Evolutionary conservation across 148 eudicot genomes (phyloP).

Genomic region (Simmondsia chinensis): DNA sequence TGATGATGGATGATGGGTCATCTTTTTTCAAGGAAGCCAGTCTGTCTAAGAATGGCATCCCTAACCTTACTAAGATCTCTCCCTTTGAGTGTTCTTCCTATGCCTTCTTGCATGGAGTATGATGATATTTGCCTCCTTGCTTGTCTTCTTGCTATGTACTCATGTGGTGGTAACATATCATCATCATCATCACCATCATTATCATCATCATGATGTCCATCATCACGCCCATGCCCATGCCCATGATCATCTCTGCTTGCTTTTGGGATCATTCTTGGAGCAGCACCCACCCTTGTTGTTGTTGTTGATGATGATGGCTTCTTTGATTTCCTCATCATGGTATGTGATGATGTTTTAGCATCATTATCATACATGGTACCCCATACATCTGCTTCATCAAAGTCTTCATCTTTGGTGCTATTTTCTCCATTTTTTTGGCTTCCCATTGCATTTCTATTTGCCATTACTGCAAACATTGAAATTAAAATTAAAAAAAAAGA

Average conservation of each 20-base stretch:
- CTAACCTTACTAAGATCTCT: conserved; percentile 79
- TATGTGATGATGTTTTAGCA: neutral
- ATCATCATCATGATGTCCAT: conserved; percentile 8
- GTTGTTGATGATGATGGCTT: conserved; percentile 9
- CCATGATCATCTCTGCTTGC: conserved; percentile 3
- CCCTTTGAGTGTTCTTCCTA: conserved; percentile 92
- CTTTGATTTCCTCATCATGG: conserved; percentile 9
- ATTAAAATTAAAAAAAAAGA: conserved; percentile 9
- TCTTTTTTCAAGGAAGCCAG: conserved; percentile 65
- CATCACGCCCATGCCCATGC: neutral
- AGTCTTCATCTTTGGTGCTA: conserved; percentile 34
- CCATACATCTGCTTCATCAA: conserved; percentile 69
- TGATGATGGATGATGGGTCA: conserved; percentile 6
- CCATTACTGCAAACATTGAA: conserved; percentile 8
- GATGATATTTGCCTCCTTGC: conserved; percentile 63
- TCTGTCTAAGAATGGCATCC: conserved; percentile 62
- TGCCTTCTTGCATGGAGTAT: conserved; percentile 69
- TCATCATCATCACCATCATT: conserved; percentile 27
- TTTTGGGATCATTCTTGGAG: conserved; percentile 49
- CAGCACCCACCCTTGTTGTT: conserved; percentile 4
- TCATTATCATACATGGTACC: conserved; percentile 23
- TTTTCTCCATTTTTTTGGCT: conserved; percentile 14
- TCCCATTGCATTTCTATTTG: conserved; percentile 19
- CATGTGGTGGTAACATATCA: conserved; percentile 82
- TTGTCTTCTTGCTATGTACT: conserved; percentile 52